phyloP scores from a whole-genome alignment of 306 rosid genomes.

The Aeschynomene evenia region DNA sequence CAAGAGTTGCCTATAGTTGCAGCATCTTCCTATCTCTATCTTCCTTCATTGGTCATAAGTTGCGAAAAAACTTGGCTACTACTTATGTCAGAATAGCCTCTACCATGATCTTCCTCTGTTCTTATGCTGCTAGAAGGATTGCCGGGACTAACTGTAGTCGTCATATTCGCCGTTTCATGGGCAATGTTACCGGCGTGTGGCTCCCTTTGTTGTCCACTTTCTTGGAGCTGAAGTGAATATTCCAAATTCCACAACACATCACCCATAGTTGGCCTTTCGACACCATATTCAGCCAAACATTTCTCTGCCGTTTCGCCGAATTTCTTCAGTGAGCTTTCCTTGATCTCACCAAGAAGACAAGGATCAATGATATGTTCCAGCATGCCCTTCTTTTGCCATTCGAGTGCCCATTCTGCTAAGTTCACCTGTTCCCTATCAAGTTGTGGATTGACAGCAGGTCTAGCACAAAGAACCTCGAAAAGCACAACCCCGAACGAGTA shows the following conservation, averaged over 20 bases:
- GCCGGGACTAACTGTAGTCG: constrained; percentile 28
- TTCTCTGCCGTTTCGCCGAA: constrained; percentile 90
- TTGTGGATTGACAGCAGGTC: constrained; percentile 83
- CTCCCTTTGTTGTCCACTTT: constrained; percentile 42
- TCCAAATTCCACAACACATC: constrained; percentile 92
- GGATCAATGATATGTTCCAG: constrained; percentile 65
- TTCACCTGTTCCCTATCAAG: constrained; percentile 82
- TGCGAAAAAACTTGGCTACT: constrained; percentile 73
- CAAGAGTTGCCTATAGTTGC: constrained; percentile 19
- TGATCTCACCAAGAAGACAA: constrained; percentile 63
- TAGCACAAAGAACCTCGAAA: constrained; percentile 82
- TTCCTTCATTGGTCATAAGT: constrained; percentile 69
- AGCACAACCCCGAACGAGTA: constrained; percentile 93
- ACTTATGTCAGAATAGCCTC: constrained; percentile 44
- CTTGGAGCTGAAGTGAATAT: constrained; percentile 78
- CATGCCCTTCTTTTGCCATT: constrained; percentile 77
- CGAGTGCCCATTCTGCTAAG: constrained; percentile 82
- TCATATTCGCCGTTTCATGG: constrained; percentile 22
- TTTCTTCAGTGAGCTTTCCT: constrained; percentile 65
- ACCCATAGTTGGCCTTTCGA: constrained; percentile 87
- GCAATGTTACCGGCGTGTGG: constrained; percentile 16
- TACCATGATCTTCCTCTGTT: constrained; percentile 38
- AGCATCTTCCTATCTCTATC: constrained; percentile 47
- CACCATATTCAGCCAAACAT: constrained; percentile 85
- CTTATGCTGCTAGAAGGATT: constrained; percentile 37